Evolutionary conservation across 805 yeast genomes (phyloP).

Genomic region (Wickerhamiella alocasiicola): DNA sequence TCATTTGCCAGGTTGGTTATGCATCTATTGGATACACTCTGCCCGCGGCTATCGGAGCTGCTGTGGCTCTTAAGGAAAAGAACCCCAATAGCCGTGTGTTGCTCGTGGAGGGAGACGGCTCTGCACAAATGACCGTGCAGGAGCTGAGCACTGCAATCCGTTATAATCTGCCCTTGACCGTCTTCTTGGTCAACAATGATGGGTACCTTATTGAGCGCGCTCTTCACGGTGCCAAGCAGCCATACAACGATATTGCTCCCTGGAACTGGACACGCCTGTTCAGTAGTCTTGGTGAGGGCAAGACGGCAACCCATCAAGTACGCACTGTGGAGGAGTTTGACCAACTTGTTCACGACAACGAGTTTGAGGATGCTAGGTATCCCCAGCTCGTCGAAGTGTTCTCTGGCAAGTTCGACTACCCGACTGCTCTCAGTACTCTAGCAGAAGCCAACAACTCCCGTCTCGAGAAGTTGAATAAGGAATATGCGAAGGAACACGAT

Average conservation of each 20-base stretch:
- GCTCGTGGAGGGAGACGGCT: slow-evolving; percentile 81
- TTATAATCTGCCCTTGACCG: slow-evolving; percentile 47
- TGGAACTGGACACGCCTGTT: slow-evolving; percentile 75
- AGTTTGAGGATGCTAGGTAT: slow-evolving; percentile 26
- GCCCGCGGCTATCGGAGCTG: slow-evolving; percentile 76
- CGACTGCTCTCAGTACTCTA: slow-evolving; percentile 39
- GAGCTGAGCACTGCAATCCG: slow-evolving; percentile 59
- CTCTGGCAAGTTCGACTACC: slow-evolving; percentile 49
- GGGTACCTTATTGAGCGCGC: slow-evolving; percentile 88
- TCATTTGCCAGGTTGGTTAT: slow-evolving; percentile 55
- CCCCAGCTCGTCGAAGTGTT: slow-evolving; percentile 48
- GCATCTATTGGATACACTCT: slow-evolving; percentile 82
- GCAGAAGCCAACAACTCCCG: slow-evolving; percentile 21
- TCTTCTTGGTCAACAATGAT: slow-evolving; percentile 66
- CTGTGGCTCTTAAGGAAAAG: slow-evolving; percentile 31
- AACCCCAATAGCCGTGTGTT: slow-evolving; percentile 41
- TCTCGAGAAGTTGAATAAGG: slow-evolving; percentile 14
- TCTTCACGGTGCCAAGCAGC: slow-evolving; percentile 62
- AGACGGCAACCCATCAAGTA: slow-evolving; percentile 28
- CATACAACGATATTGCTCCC: slow-evolving; percentile 72
- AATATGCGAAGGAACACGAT: slow-evolving; percentile 1
- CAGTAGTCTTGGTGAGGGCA: slow-evolving; percentile 36
- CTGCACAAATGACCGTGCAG: slow-evolving; percentile 89
- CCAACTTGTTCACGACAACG: slow-evolving; percentile 29
- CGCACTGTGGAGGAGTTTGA: slow-evolving; percentile 32